Percentiles rank a stretch among this genome's conserved stretches.
Conservation (phyloP, 192 early-diverging fungal genomes). For the Geranomyces variabilis region DNA sequence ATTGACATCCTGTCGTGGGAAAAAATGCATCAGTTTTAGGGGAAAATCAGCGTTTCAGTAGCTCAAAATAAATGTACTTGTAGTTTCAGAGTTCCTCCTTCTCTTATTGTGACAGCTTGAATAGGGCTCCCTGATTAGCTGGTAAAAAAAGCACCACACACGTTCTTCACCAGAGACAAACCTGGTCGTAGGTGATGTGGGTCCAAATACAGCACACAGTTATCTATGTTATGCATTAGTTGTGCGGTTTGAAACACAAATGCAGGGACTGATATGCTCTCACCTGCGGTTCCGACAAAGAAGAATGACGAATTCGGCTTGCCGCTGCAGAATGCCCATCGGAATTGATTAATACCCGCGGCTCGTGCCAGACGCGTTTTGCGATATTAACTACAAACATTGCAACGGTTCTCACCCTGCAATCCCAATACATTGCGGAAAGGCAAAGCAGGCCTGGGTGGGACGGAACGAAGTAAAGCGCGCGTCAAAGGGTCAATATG, state of each 20-base stretch:
- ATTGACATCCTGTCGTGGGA: slow-evolving; percentile 58
- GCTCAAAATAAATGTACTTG: too few species aligned
- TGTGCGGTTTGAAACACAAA: not conserved
- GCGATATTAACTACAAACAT: not conserved
- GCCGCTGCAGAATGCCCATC: slow-evolving; percentile 56
- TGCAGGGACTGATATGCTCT: slow-evolving; percentile 24
- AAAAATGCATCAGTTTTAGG: not conserved
- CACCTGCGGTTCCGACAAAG: slow-evolving; percentile 86
- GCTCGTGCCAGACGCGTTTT: slow-evolving; percentile 1
- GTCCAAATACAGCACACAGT: slow-evolving; percentile 88
- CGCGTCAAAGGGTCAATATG: not conserved
- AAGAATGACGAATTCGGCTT: slow-evolving; percentile 93
- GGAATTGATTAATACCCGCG: too few species aligned
- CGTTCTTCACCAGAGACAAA: not conserved
- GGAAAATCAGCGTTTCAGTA: too few species aligned
- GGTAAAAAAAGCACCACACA: not conserved
- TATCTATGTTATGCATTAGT: slow-evolving; percentile 41
- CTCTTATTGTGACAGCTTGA: not conserved
- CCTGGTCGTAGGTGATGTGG: slow-evolving; percentile 81
- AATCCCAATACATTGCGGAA: slow-evolving; percentile 84
- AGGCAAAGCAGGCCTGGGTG: slow-evolving; percentile 73
- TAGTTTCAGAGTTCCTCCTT: not conserved
- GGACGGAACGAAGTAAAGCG: too few species aligned
- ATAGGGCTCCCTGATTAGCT: too few species aligned
- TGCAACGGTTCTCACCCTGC: slow-evolving; percentile 67